Conservation (phyloP, 176 grass and related monocot species). For the Rhipidocladum racemiflorum region DNA sequence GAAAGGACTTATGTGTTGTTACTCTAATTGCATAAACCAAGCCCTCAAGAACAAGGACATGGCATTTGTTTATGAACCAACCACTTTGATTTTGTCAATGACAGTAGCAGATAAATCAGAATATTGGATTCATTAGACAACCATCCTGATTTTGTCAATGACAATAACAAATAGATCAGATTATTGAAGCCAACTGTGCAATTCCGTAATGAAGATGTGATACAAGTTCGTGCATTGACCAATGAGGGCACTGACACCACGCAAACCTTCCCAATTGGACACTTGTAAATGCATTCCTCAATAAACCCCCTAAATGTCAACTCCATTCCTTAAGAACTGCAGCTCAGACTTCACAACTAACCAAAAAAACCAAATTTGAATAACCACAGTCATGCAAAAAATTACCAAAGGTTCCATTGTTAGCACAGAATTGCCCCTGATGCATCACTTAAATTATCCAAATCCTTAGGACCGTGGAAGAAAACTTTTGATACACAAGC, state of each 20-base stretch:
- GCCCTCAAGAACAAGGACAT: neutral
- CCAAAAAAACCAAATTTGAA: neutral
- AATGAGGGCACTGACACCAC: neutral
- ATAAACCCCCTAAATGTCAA: neutral
- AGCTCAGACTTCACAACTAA: constrained; percentile 2
- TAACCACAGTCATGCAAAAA: neutral
- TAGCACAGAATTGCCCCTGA: neutral
- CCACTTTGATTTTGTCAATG: constrained; percentile 10
- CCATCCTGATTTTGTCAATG: neutral
- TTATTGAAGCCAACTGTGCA: neutral
- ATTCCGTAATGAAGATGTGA: neutral
- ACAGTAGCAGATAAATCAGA: neutral
- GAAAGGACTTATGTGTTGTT: neutral
- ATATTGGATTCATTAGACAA: neutral
- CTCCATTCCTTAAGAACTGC: neutral
- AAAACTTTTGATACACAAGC: neutral
- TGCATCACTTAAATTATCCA: neutral
- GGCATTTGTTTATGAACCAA: constrained; percentile 1
- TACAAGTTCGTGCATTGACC: neutral
- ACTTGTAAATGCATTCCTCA: neutral
- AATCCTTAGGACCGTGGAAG: neutral
- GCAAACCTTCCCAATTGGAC: neutral
- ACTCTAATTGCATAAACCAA: neutral
- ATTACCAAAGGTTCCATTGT: neutral
- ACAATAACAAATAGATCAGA: neutral